Evolutionary conservation across 495 filamentous ascomycete genomes (phyloP).

Genomic region (Filosporella fistucella): DNA sequence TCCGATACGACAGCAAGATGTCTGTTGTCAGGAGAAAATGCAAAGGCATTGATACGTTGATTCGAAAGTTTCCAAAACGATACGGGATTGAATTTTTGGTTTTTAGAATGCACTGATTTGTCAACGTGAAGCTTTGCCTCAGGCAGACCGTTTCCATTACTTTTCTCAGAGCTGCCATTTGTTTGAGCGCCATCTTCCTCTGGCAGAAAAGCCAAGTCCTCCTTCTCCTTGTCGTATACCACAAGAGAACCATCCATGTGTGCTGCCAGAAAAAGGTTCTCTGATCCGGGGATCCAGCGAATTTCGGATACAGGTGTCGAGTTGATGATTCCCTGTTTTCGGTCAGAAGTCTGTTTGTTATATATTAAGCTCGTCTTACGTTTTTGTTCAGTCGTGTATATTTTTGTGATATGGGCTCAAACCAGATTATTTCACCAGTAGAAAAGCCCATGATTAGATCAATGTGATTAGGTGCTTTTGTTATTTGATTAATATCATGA

Average conservation of each 20-base stretch:
- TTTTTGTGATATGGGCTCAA: conserved; percentile 93
- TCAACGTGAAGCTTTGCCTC: conserved; percentile 51
- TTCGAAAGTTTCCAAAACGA: conserved; percentile 87
- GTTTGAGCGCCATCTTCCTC: conserved; percentile 36
- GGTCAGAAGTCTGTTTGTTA: conserved; percentile 1
- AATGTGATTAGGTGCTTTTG: conserved; percentile 72
- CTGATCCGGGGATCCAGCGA: conserved; percentile 90
- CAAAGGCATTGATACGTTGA: conserved; percentile 81
- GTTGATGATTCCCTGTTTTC: conserved; percentile 72
- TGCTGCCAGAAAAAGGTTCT: conserved; percentile 86
- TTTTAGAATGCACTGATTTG: conserved; percentile 87
- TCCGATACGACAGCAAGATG: conserved; percentile 92
- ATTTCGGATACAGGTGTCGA: conserved; percentile 79
- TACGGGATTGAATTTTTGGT: conserved; percentile 90
- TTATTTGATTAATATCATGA: conserved; percentile 84
- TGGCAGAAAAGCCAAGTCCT: conserved; percentile 63
- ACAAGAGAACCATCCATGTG: conserved; percentile 92
- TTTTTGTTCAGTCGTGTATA: conserved; percentile 97
- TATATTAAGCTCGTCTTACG: conserved; percentile 33
- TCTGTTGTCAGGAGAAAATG: conserved; percentile 80
- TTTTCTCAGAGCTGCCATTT: conserved; percentile 28
- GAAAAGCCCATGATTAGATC: conserved; percentile 95
- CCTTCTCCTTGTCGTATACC: conserved; percentile 98
- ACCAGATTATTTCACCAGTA: conserved; percentile 96
- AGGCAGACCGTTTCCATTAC: conserved; percentile 3